These are phyloP conservation scores for Afroboletus lepidellus DNA, from an alignment of 1,284 basidiomycete species.

Conservation along the genomic window DNA sequence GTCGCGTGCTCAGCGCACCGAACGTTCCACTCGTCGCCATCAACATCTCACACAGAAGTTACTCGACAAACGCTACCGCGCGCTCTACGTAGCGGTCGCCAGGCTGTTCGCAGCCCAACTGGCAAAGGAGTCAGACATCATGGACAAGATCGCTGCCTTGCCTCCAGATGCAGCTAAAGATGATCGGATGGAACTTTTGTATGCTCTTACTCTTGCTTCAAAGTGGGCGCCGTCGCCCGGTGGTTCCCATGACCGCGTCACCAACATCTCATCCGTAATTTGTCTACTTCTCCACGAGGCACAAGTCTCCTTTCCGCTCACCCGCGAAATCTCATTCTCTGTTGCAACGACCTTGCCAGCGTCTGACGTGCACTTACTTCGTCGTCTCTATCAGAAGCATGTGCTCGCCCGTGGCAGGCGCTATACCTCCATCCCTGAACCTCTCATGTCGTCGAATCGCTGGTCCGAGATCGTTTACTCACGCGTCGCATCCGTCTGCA, in stretches of 20 bases:
- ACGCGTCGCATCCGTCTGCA: conserved; percentile 58
- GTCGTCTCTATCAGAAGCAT: conserved; percentile 54
- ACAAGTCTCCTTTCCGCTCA: conserved; percentile 22
- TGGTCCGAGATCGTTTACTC: conserved; percentile 57
- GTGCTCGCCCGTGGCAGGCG: conserved; percentile 56
- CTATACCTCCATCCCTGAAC: conserved; percentile 49
- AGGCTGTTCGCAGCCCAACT: conserved; percentile 58
- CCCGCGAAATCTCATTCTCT: conserved; percentile 29
- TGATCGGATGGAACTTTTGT: conserved; percentile 38
- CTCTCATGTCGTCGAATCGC: conserved; percentile 57
- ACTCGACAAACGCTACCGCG: conserved; percentile 48
- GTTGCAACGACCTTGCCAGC: conserved; percentile 27
- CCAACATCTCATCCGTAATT: conserved; percentile 64
- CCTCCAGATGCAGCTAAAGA: conserved; percentile 28
- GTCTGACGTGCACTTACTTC: conserved; percentile 40
- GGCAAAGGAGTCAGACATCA: conserved; percentile 42
- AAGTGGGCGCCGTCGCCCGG: conserved; percentile 71
- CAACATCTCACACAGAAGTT: conserved; percentile 44
- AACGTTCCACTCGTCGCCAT: conserved; percentile 31
- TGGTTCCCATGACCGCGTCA: conserved; percentile 57
- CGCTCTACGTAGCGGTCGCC: conserved; percentile 61
- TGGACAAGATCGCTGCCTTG: conserved; percentile 36
- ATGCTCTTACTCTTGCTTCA: conserved; percentile 51
- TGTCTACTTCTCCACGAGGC: conserved; percentile 47
- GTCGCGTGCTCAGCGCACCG: conserved; percentile 28